Conservation (phyloP, 257 asterid genomes). For the Solanum bulbocastanum region DNA sequence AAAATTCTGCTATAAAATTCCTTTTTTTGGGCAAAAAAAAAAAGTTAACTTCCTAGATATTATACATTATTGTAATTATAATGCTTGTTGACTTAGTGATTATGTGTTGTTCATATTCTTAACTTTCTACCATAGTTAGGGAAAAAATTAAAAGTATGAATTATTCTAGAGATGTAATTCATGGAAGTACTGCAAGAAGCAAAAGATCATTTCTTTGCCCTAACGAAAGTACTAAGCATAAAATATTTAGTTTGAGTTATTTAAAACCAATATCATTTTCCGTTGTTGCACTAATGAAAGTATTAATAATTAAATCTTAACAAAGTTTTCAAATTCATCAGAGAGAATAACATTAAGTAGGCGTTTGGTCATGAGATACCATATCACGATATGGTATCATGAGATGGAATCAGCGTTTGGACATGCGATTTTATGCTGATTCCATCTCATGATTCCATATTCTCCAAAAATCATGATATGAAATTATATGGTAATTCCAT, state of each 20-base stretch:
- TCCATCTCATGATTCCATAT: too few species aligned
- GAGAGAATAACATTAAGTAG: background rate
- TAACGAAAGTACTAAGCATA: too few species aligned
- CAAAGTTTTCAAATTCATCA: background rate
- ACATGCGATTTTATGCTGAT: too few species aligned
- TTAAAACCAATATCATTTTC: background rate
- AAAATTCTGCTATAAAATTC: background rate
- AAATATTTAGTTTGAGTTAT: too few species aligned
- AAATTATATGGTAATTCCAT: too few species aligned
- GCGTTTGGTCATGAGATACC: too few species aligned
- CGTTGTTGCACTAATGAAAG: background rate
- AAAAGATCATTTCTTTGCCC: too few species aligned
- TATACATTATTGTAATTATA: background rate
- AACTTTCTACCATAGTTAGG: background rate
- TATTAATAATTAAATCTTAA: background rate
- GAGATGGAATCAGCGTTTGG: too few species aligned
- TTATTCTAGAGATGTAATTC: background rate
- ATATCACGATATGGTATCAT: too few species aligned
- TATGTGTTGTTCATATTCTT: background rate
- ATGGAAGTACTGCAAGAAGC: background rate
- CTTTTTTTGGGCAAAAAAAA: background rate
- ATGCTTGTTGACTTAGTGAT: background rate
- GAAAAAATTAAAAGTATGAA: background rate
- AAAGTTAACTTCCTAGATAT: background rate
- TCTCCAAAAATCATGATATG: too few species aligned